phyloP scores from a whole-genome alignment of 495 filamentous ascomycete species.

The Neurospora tetraspora region DNA sequence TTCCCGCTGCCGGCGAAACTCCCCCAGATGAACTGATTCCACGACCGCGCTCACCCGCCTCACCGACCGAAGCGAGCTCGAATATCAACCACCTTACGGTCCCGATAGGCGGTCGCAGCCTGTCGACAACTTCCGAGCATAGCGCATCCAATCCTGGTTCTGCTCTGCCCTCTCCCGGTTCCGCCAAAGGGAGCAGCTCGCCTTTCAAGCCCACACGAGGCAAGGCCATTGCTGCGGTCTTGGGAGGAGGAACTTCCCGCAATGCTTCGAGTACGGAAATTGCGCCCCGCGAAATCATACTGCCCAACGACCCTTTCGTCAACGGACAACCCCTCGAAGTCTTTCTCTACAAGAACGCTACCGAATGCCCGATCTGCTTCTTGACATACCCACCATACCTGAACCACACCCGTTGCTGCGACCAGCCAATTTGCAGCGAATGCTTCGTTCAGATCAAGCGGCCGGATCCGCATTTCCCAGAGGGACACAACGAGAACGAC shows the following conservation, averaged over 20 bases:
- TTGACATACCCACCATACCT: slow-evolving; percentile 91
- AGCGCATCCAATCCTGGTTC: slow-evolving; percentile 38
- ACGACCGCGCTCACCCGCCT: slow-evolving; percentile 32
- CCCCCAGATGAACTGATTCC: slow-evolving; percentile 55
- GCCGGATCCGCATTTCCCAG: slow-evolving; percentile 89
- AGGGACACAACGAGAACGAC: slow-evolving; percentile 55
- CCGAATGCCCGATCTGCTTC: slow-evolving; percentile 94
- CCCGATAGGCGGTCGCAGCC: slow-evolving; percentile 63
- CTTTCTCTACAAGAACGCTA: slow-evolving; percentile 80
- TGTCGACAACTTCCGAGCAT: slow-evolving; percentile 63
- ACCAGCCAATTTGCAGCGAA: slow-evolving; percentile 95
- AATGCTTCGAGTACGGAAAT: slow-evolving; percentile 60
- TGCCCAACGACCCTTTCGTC: slow-evolving; percentile 76
- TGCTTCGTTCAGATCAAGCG: slow-evolving; percentile 99
- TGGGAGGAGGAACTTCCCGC: slow-evolving; percentile 61
- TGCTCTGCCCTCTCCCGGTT: slow-evolving; percentile 48
- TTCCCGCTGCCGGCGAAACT: slow-evolving; percentile 75
- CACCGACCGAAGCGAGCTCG: slow-evolving; percentile 17
- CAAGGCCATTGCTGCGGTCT: slow-evolving; percentile 73
- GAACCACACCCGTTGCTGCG: slow-evolving; percentile 93
- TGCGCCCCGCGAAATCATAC: slow-evolving; percentile 61
- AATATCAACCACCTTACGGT: slow-evolving; percentile 62
- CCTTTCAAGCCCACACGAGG: slow-evolving; percentile 48
- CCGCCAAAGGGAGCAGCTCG: slow-evolving; percentile 24
- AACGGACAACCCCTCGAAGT: slow-evolving; percentile 89